phyloP scores from a whole-genome alignment of 129 eudicot species.

The Silybum marianum region DNA sequence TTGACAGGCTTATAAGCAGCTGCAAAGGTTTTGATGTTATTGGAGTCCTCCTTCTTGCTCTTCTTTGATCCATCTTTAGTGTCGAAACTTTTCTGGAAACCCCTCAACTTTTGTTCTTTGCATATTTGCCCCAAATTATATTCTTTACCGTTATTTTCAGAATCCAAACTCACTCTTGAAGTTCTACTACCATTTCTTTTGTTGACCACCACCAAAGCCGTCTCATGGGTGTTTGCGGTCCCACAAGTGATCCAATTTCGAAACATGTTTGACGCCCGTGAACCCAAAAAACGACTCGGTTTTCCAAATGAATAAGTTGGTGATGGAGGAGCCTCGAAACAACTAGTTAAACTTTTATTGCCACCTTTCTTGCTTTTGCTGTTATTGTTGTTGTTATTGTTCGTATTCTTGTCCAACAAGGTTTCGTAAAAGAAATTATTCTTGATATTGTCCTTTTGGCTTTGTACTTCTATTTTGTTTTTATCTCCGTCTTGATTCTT shows the following conservation, averaged over 20 bases:
- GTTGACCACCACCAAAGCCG: constrained; percentile 42
- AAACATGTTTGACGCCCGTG: constrained; percentile 47
- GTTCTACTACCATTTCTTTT: constrained; percentile 30
- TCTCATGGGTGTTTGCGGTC: constrained; percentile 53
- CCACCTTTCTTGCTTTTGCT: constrained; percentile 33
- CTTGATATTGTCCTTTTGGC: constrained; percentile 23
- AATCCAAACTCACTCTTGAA: constrained; percentile 22
- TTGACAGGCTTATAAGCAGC: constrained; percentile 55
- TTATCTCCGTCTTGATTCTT: constrained; percentile 39
- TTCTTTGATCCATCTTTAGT: constrained; percentile 35
- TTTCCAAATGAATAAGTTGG: constrained; percentile 31
- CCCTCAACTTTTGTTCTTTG: constrained; percentile 41
- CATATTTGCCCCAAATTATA: constrained; percentile 30
- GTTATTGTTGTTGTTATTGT: constrained; percentile 10
- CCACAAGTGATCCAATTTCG: constrained; percentile 67
- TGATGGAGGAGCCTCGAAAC: constrained; percentile 14
- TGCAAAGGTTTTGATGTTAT: constrained; percentile 31
- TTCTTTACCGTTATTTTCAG: constrained; percentile 31
- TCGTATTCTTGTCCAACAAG: constrained; percentile 12
- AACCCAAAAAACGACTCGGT: constrained; percentile 38
- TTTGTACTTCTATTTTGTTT: constrained; percentile 5
- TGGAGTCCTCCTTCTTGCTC: constrained; percentile 35
- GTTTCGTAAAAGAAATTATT: constrained; percentile 23
- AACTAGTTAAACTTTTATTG: constrained; percentile 6
- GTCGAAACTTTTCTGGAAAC: constrained; percentile 55